Conservation (phyloP, 306 rosid genomes). For the Pterocarpus santalinus region DNA sequence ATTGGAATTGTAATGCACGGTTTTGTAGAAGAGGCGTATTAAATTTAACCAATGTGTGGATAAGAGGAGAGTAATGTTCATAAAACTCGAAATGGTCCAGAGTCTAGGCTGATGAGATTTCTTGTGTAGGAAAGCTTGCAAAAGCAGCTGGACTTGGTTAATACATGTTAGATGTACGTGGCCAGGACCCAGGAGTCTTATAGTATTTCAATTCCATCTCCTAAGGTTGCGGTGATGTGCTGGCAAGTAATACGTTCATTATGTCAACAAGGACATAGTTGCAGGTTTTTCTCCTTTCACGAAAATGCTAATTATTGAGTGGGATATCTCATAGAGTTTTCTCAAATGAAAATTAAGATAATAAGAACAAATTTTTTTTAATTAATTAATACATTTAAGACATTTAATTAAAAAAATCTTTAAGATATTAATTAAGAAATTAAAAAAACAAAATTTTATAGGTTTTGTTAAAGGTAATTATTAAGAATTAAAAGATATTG, state of each 20-base stretch:
- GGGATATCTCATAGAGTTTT: background rate
- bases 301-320: background rate
- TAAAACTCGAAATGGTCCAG: background rate
- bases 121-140: background rate
- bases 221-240: slow-evolving; percentile 16
- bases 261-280: background rate
- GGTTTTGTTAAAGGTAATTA: no score
- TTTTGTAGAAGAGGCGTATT: no score
- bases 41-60: background rate
- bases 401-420: no score
- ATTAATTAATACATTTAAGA: no score
- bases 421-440: no score
- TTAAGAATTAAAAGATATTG: no score
- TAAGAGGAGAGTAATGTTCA: background rate
- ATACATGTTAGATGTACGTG: background rate
- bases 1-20: no score
- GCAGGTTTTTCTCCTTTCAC: background rate
- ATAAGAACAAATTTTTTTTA: background rate
- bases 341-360: background rate
- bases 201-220: background rate
- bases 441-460: no score
- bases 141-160: background rate
- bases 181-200: background rate
- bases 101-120: background rate
- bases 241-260: background rate